Base-by-base conservation (phyloP, 1,139 yeast species). In the Protomyces macrosporus region DNA sequence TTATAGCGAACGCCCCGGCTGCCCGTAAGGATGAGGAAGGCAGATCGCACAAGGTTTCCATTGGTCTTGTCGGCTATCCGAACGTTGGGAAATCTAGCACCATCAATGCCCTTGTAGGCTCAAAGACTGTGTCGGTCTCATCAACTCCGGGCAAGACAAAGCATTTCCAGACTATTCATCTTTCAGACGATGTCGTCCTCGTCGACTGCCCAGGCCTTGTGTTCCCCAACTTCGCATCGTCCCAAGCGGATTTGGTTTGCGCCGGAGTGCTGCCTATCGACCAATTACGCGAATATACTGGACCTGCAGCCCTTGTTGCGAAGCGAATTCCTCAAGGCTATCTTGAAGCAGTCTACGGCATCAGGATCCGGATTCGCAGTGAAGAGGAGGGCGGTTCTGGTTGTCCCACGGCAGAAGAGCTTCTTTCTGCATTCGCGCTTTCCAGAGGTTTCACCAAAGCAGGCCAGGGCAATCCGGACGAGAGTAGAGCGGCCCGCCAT, bases 201-300 rank as follows among this genome's bases (percentile, higher is more conserved):
- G 93, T 98, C 77, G 99, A 95, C 81, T 95, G 99, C 81, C 99
- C 99, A 1, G 99, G 99, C 81, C 81, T 95, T 69, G 99, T 95
- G 32, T 95, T 95, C 79, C 98, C 99, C 42, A 95, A 93, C 73
- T 95, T 93, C 75, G 98, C 98, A 23, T 88, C 88, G 74, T 89
- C 97, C 34, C 90, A 91, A 72, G 98, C 96, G 70, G 99, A 95
- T 72, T 82, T 95, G 71, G 98, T 95, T 0, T 90, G 98, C 78
- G 90, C 90, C 73, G 99, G 99, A 81, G 97, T 95, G 9, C 81
- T 95, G 66, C 98, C 99, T 30, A 93, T 95, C 71, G 98, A 95
- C 77, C 98, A 95, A 76, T 81, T 95, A 67, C 84, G 98, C 73
- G 98, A 95, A 72, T 86, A 84, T 74, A 85, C 95, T n/a, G 96